phyloP scores from a whole-genome alignment of 768 basidiomycete species.

The Russula foetens region DNA sequence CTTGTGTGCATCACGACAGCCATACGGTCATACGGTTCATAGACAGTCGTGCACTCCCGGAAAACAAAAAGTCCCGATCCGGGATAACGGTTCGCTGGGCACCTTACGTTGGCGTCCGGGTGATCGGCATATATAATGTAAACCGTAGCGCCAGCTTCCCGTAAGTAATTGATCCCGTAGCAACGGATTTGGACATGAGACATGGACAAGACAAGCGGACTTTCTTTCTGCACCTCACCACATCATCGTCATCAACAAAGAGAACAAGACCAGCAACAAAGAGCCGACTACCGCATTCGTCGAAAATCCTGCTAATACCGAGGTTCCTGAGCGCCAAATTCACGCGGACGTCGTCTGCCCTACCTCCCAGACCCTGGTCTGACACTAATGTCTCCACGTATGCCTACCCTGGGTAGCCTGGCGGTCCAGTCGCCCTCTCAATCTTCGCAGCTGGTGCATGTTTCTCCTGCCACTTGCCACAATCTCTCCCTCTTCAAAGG shows the following conservation, averaged over 20 bases:
- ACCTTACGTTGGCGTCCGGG: constrained; percentile 10
- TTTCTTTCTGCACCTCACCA: too few relatives aligned
- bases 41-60: neutral
- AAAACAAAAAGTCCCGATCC: constrained; percentile 9
- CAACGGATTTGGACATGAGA: neutral
- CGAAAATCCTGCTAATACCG: neutral
- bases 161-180: constrained; percentile 15
- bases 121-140: constrained; percentile 4
- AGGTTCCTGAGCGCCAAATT: neutral
- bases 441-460: constrained; percentile 56
- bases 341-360: neutral
- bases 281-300: neutral
- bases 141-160: constrained; percentile 13
- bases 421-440: constrained; percentile 58
- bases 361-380: too few relatives aligned
- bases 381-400: constrained; percentile 28
- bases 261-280: neutral
- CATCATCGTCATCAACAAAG: too few relatives aligned
- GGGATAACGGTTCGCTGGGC: constrained; percentile 4
- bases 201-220: too few relatives aligned
- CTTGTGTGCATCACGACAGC: neutral
- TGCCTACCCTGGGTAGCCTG: constrained; percentile 53
- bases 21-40: neutral
- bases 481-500: constrained; percentile 76
- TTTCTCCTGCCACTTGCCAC: constrained; percentile 65